phyloP scores from a whole-genome alignment of 495 filamentous ascomycete species.

The Penicillium daleae region DNA sequence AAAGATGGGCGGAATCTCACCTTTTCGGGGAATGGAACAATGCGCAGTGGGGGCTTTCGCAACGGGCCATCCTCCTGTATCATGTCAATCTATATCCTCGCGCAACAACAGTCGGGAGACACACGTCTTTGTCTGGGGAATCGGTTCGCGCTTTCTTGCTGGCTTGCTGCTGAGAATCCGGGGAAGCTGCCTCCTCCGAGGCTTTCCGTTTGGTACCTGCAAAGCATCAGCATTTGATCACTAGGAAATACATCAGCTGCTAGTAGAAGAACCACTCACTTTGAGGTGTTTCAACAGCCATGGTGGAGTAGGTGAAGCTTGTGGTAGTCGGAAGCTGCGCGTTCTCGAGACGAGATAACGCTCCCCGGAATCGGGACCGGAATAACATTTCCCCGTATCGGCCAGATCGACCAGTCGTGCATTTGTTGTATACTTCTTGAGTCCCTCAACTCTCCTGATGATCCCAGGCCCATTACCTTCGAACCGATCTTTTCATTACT shows the following conservation, averaged over 20 bases:
- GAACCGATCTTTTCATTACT: not conserved
- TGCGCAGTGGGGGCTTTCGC: constrained; percentile 49
- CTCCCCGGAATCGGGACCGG: constrained; percentile 16
- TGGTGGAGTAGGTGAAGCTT: constrained; percentile 15
- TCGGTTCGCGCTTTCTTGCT: constrained; percentile 66
- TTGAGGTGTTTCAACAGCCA: constrained; percentile 30
- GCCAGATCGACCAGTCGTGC: constrained; percentile 26
- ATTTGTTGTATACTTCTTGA: constrained; percentile 11
- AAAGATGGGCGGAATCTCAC: constrained; percentile 41
- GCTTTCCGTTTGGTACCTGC: constrained; percentile 79
- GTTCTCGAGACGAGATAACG: constrained; percentile 15
- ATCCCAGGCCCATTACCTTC: not conserved
- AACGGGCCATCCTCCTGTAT: constrained; percentile 37
- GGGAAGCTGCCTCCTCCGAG: constrained; percentile 66
- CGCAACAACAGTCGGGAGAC: not conserved
- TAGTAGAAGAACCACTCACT: constrained; percentile 18
- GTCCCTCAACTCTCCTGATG: constrained; percentile 9
- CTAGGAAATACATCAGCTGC: not conserved
- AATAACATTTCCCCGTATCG: constrained; percentile 24
- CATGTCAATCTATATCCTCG: not conserved
- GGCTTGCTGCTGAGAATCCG: constrained; percentile 48
- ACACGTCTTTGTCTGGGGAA: constrained; percentile 56
- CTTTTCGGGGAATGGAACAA: constrained; percentile 85
- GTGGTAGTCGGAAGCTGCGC: not conserved
- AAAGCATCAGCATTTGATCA: not conserved